Conservation (phyloP, 108 stramenopile genomes). For the Parietichytrium sp. region DNA sequence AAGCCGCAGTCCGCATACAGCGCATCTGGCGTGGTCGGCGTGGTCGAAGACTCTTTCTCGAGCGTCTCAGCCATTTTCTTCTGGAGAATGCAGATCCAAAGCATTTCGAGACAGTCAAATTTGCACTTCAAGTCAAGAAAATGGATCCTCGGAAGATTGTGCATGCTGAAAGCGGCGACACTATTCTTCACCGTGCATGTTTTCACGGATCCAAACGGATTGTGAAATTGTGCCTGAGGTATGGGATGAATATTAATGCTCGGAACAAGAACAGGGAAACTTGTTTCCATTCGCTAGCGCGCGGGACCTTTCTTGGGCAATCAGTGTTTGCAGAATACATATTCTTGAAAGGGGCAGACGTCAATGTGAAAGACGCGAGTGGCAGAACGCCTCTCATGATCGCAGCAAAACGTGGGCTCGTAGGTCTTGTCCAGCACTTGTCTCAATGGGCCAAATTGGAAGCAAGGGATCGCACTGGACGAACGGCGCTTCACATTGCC, state of each 20-base stretch:
- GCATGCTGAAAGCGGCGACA: not conserved
- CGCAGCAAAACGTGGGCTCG: not conserved
- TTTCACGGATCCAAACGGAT: slow-evolving; percentile 19
- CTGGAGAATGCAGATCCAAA: slow-evolving; percentile 1
- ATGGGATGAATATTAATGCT: not conserved
- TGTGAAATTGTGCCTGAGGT: not conserved
- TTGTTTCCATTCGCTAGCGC: slow-evolving; percentile 1
- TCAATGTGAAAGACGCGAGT: not conserved
- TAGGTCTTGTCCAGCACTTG: not conserved
- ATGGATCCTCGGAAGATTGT: not conserved
- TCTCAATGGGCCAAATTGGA: not conserved
- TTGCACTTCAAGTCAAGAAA: slow-evolving; percentile 18
- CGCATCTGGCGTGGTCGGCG: not conserved
- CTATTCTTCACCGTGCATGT: not conserved
- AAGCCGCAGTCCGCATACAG: slow-evolving; percentile 7
- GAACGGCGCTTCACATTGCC: slow-evolving; percentile 17
- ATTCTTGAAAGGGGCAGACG: not conserved
- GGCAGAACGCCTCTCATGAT: slow-evolving; percentile 1
- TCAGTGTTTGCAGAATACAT: not conserved
- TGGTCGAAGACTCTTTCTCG: not conserved
- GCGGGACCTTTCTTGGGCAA: not conserved
- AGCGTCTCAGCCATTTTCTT: not conserved
- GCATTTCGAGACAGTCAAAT: not conserved
- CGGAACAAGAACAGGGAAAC: slow-evolving; percentile 5
- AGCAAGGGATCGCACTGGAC: not conserved